Percentiles rank a stretch among this genome's conserved stretches.
These are phyloP conservation scores for Thelephora terrestris DNA, from an alignment of 1,284 basidiomycete genomes.

Conservation along the genomic window DNA sequence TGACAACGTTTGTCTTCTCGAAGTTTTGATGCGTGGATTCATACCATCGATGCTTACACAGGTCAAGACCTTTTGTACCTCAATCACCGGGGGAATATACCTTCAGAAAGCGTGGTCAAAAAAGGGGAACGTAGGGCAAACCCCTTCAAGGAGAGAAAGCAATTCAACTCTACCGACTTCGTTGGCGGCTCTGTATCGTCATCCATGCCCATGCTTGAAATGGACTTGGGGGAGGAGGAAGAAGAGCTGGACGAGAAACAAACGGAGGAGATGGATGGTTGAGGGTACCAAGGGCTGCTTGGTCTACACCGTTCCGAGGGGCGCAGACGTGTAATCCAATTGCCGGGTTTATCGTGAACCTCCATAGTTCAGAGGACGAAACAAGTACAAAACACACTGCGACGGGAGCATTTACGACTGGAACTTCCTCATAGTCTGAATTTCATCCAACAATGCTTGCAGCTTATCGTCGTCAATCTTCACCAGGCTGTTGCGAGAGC, in stretches of 20 bases:
- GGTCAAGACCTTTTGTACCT: conserved; percentile 64
- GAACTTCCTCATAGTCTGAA: conserved; percentile 84
- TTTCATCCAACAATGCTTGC: conserved; percentile 75
- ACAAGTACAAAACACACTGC: not conserved
- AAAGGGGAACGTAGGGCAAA: conserved; percentile 48
- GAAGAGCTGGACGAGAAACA: conserved; percentile 45
- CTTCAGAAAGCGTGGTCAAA: conserved; percentile 52
- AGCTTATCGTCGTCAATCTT: conserved; percentile 82
- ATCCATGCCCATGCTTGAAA: conserved; percentile 28
- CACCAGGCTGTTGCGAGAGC: conserved; percentile 44
- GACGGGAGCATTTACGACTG: conserved; percentile 39
- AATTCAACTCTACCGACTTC: conserved; percentile 55
- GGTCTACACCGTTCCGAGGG: not conserved
- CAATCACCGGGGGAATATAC: conserved; percentile 64
- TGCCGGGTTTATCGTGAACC: not conserved
- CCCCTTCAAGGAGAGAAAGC: conserved; percentile 55
- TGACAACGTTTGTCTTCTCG: not conserved
- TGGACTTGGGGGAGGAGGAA: conserved; percentile 48
- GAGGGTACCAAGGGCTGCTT: conserved; percentile 8
- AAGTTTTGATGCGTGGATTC: conserved; percentile 73
- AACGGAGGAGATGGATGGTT: conserved; percentile 67
- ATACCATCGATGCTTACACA: conserved; percentile 54
- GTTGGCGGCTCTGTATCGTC: conserved; percentile 22
- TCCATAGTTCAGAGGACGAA: not conserved
- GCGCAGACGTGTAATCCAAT: not conserved